These are phyloP conservation scores for Alternaria triticina DNA, from an alignment of 2,329 filamentous ascomycete species.

Conservation along the genomic window DNA sequence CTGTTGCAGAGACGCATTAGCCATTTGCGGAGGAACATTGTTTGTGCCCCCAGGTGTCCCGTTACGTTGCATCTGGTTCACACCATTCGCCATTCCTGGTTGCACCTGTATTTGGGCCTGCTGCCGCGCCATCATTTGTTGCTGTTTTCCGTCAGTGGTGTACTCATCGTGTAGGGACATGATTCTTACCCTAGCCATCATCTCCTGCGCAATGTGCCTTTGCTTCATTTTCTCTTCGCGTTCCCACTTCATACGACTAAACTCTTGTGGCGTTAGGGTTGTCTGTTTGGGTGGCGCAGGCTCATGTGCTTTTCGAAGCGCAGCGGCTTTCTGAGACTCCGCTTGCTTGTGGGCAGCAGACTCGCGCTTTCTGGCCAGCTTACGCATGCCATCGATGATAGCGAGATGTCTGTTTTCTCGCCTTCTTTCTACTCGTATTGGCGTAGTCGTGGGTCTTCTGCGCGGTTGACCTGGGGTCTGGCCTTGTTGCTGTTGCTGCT, in stretches of 20 bases:
- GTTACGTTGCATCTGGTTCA: slow-evolving; percentile 51
- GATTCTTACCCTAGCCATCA: slow-evolving; percentile 53
- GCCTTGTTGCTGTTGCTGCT: slow-evolving; percentile 62
- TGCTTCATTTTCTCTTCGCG: slow-evolving; percentile 71
- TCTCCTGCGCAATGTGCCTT: slow-evolving; percentile 65
- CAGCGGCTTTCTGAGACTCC: slow-evolving; percentile 72
- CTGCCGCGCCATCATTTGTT: slow-evolving; percentile 46
- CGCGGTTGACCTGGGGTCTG: slow-evolving; percentile 60
- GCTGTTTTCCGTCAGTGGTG: slow-evolving; percentile 33
- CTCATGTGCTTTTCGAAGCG: slow-evolving; percentile 82
- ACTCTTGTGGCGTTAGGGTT: slow-evolving; percentile 80
- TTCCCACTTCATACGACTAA: slow-evolving; percentile 87
- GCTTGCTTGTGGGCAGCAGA: slow-evolving; percentile 84
- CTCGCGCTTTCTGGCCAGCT: slow-evolving; percentile 93
- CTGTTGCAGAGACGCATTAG: slow-evolving; percentile 36
- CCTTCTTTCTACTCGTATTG: slow-evolving; percentile 83
- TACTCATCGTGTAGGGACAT: not conserved
- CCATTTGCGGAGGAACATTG: slow-evolving; percentile 39
- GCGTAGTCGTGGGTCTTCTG: slow-evolving; percentile 71
- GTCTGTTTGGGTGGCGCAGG: slow-evolving; percentile 61
- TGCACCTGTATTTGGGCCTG: slow-evolving; percentile 49
- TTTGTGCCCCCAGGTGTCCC: slow-evolving; percentile 47
- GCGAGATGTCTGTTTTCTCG: slow-evolving; percentile 86
- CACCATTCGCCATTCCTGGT: slow-evolving; percentile 45
- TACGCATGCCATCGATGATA: slow-evolving; percentile 92